Conservation (phyloP, 2,329 filamentous ascomycete species). For the Westerdykella aurantiaca region DNA sequence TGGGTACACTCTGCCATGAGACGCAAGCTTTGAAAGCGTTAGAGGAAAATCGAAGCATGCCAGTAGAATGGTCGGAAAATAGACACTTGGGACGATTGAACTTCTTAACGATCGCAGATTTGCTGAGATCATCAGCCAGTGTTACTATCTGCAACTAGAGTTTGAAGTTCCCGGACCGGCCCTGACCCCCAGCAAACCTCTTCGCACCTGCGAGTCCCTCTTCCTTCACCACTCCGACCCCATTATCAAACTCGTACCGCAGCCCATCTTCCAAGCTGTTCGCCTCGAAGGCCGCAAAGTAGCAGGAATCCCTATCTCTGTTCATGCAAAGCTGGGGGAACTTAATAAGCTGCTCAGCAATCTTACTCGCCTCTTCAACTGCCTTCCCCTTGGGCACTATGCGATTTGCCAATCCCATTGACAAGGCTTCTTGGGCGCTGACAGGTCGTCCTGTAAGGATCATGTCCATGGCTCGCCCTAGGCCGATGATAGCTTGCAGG, state of each 20-base stretch:
- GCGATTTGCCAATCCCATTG: constrained; percentile 50
- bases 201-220: constrained; percentile 43
- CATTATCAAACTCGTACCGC: constrained; percentile 44
- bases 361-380: constrained; percentile 40
- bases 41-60: not conserved
- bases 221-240: constrained; percentile 37
- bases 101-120: no score
- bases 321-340: constrained; percentile 53
- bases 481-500: constrained; percentile 47
- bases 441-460: constrained; percentile 51
- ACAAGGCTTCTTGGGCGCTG: constrained; percentile 45
- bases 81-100: no score
- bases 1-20: constrained; percentile 52
- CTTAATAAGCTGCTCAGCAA: constrained; percentile 44
- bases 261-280: constrained; percentile 48
- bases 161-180: constrained; percentile 36
- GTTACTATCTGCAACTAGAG: not conserved
- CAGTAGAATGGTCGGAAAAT: not conserved
- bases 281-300: constrained; percentile 48
- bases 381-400: constrained; percentile 49
- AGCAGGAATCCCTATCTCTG: constrained; percentile 44
- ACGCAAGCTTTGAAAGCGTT: not conserved
- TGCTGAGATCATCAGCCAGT: no score
- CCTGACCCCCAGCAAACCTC: constrained; percentile 38
- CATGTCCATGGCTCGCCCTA: constrained; percentile 52